Evolutionary conservation across 179 eudicot species (phyloP).

Genomic region (Camellia oleifera): DNA sequence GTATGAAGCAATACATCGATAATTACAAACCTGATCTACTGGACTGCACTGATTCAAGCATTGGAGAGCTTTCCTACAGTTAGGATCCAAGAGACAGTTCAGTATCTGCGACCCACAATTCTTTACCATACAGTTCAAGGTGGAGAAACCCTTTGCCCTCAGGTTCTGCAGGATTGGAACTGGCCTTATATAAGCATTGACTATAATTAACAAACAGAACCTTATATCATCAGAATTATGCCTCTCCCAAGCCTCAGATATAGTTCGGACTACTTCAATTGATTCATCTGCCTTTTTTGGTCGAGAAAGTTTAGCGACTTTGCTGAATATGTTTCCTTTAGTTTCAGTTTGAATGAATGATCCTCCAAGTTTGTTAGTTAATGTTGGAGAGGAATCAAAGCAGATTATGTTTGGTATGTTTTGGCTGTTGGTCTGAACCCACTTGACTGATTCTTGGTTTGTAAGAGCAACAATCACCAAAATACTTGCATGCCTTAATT

Average conservation of each 20-base stretch:
- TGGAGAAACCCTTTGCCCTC: slow-evolving; percentile 84
- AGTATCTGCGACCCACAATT: slow-evolving; percentile 89
- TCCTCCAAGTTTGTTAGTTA: slow-evolving; percentile 82
- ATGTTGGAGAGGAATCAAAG: slow-evolving; percentile 65
- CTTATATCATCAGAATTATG: slow-evolving; percentile 88
- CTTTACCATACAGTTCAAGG: slow-evolving; percentile 76
- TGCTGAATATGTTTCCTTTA: slow-evolving; percentile 37
- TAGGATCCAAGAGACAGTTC: slow-evolving; percentile 81
- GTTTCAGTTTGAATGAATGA: slow-evolving; percentile 28
- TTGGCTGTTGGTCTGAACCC: slow-evolving; percentile 48
- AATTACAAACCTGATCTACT: slow-evolving; percentile 95
- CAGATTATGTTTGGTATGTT: slow-evolving; percentile 63
- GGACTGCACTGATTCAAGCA: slow-evolving; percentile 95
- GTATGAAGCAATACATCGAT: slow-evolving; percentile 85
- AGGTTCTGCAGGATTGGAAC: slow-evolving; percentile 71
- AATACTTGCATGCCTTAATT: slow-evolving; percentile 48
- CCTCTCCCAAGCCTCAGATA: slow-evolving; percentile 80
- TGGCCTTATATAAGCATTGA: slow-evolving; percentile 81
- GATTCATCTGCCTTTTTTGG: slow-evolving; percentile 36
- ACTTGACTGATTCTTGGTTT: slow-evolving; percentile 53
- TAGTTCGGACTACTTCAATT: slow-evolving; percentile 44
- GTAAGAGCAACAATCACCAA: slow-evolving; percentile 68
- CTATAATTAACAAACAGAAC: slow-evolving; percentile 74
- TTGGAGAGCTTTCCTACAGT: slow-evolving; percentile 86
- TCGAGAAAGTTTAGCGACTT: slow-evolving; percentile 28